A percentile compares a stretch with the other conserved stretches of the same genome.
These are phyloP conservation scores for Paramecium tetraurelia DNA, from an alignment of 73 alveolate species.

Conservation along the genomic window DNA sequence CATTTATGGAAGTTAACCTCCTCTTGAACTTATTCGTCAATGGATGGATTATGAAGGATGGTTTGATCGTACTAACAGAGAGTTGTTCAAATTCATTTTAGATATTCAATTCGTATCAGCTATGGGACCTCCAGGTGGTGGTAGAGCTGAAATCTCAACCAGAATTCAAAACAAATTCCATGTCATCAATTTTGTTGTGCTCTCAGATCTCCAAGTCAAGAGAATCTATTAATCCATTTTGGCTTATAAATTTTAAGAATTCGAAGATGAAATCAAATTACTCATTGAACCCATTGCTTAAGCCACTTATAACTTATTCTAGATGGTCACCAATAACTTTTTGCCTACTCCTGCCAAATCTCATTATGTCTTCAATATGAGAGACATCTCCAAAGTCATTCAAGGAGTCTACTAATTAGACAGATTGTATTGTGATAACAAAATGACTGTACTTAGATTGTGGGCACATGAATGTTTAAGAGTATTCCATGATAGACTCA, in stretches of 20 bases:
- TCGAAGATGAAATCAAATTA: slow-evolving; percentile 82
- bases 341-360: slow-evolving; percentile 98
- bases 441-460: slow-evolving; percentile 92
- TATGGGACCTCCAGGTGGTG: slow-evolving; percentile 98
- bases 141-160: slow-evolving; percentile 86
- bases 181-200: slow-evolving; percentile 75
- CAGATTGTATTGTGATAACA: slow-evolving; percentile 83
- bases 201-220: slow-evolving; percentile 73
- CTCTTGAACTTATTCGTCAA: slow-evolving; percentile 97
- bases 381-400: slow-evolving; percentile 96
- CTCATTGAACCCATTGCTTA: slow-evolving; percentile 65
- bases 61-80: slow-evolving; percentile 78
- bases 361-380: slow-evolving; percentile 97
- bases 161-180: slow-evolving; percentile 78
- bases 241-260: slow-evolving; percentile 75
- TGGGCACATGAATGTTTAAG: slow-evolving; percentile 98
- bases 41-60: slow-evolving; percentile 99
- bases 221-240: slow-evolving; percentile 80
- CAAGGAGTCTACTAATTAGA: slow-evolving; percentile 95
- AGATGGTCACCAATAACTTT: slow-evolving; percentile 64
- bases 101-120: slow-evolving; percentile 91
- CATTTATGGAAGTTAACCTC: slow-evolving; percentile 97
- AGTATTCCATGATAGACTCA: slow-evolving; percentile 93
- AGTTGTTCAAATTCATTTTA: slow-evolving; percentile 67
- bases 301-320: slow-evolving; percentile 55